A percentile compares a stretch with the other conserved stretches of the same genome.
Conservation (phyloP, 2,329 filamentous ascomycete species). For the Thermomyces lanuginosus region DNA sequence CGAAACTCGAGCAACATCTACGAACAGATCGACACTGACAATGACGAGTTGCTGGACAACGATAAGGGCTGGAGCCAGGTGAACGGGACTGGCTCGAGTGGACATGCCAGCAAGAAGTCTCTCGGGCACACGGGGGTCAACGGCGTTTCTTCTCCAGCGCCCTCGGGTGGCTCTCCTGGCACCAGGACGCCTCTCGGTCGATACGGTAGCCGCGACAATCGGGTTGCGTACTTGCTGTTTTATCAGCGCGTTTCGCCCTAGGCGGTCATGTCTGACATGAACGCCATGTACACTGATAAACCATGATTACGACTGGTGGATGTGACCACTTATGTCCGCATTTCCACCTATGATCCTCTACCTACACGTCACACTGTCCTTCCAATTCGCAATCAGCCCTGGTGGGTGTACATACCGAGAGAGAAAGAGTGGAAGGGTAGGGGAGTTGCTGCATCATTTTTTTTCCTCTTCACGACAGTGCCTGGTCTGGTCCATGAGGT, state of each 20-base stretch:
- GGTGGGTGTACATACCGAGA: conserved; percentile 7
- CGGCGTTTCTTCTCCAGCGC: conserved; percentile 40
- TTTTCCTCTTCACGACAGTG: conserved; percentile 6
- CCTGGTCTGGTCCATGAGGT: conserved; percentile 6
- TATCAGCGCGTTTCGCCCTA: conserved; percentile 59
- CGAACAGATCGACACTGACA: conserved; percentile 48
- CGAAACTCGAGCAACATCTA: conserved; percentile 51
- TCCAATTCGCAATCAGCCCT: not conserved
- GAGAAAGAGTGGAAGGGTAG: too few relatives aligned
- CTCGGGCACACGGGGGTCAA: conserved; percentile 46
- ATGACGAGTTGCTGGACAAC: conserved; percentile 47
- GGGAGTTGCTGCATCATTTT: conserved; percentile 3
- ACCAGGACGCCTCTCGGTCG: conserved; percentile 38
- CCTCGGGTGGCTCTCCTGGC: conserved; percentile 38
- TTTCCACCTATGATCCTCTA: not conserved
- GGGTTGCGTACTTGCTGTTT: conserved; percentile 91
- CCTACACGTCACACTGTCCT: not conserved
- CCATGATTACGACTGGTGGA: too few relatives aligned
- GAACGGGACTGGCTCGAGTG: conserved; percentile 37
- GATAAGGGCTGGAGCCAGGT: conserved; percentile 69
- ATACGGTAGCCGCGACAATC: conserved; percentile 68
- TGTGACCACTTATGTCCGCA: too few relatives aligned
- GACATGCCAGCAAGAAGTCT: conserved; percentile 51
- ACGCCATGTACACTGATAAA: too few relatives aligned
- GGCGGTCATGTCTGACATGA: too few relatives aligned